phyloP scores from a whole-genome alignment of 345 rosid genomes.

The Salix suchowensis region DNA sequence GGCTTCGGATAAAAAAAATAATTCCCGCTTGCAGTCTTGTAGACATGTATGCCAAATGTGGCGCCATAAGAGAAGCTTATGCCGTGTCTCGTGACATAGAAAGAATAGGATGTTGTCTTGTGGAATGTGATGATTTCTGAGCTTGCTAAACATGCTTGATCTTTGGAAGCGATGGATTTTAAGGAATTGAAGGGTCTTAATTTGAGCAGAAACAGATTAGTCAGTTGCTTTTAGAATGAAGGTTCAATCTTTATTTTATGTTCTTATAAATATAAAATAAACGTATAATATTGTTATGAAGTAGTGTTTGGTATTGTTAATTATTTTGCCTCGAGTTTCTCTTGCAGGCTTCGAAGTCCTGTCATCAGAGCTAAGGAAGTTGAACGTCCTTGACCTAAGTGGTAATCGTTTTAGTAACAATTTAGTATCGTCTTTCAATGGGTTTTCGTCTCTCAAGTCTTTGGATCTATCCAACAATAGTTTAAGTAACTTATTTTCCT shows the following conservation, averaged over 20 bases:
- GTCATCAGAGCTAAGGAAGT: background rate
- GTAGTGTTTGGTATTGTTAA: too few species aligned
- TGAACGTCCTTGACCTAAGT: constrained; percentile 10
- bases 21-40: constrained; percentile 53
- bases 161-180: constrained; percentile 49
- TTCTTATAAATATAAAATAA: too few species aligned
- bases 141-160: constrained; percentile 58
- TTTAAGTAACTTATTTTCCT: too few species aligned
- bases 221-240: background rate
- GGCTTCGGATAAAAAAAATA: constrained; percentile 34
- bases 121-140: constrained; percentile 82
- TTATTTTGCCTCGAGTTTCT: background rate
- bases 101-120: constrained; percentile 47
- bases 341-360: constrained; percentile 3
- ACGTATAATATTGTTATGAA: too few species aligned
- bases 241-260: background rate
- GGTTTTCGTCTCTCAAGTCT: constrained; percentile 1
- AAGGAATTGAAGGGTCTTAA: background rate
- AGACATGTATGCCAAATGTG: constrained; percentile 88
- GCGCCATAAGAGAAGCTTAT: constrained; percentile 59
- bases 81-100: constrained; percentile 39
- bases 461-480: background rate
- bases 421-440: too few species aligned
- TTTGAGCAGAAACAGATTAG: background rate
- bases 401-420: background rate